Base-by-base conservation (phyloP, 345 rosid species). In the Zanthoxylum bungeanum region DNA sequence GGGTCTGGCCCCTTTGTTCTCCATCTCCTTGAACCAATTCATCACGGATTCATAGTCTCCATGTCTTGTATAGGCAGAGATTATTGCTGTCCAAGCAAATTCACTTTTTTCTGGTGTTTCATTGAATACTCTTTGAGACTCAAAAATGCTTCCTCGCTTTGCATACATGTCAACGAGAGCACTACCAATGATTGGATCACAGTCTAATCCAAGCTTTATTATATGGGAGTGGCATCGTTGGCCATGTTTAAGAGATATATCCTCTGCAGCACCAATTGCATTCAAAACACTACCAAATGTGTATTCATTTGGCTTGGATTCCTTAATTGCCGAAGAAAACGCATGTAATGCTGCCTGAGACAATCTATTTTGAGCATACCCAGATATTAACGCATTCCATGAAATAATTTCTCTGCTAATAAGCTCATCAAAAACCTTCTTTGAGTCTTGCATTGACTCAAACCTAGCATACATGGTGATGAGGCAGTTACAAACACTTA, bases 91-190 rank as follows among this genome's bases (percentile, higher is more conserved):
- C 98, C 98, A 93, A 53, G 89, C 85, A 77, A 91, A 76, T 33
- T 76, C 89, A 76, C 81, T 87, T 79, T 76, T 82, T 59, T 75
- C 33, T 73, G 82, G 74, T 37, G 78, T 80, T 79, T 88, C 93
- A 22, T 56, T 24, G 66, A 91, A 93, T 60, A 91, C 93, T 71
- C 78, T 82, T 49, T 82, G 78, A 14, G 97, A 85, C 63, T 93
- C 96, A 10, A 46, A 64, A 64, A 91, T 88, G 84, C 86, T 88
- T 65, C 98, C 97, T 8, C 96, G 92, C 87, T 91, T 93, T 21
- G 93, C 97, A 42, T 91, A 91, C 98, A 93, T 93, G 75, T 93
- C 94, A 28, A 93, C 96, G 50, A 91, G 93, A 50, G 96, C 92
- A 61, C 89, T 78, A 33, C 90, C 89, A 64, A 93, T 86, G 36